Evolutionary conservation across 2,329 filamentous ascomycete genomes (phyloP), one percentile per base, ranked within the genome.

Genomic region (Xylaria multiplex): DNA sequence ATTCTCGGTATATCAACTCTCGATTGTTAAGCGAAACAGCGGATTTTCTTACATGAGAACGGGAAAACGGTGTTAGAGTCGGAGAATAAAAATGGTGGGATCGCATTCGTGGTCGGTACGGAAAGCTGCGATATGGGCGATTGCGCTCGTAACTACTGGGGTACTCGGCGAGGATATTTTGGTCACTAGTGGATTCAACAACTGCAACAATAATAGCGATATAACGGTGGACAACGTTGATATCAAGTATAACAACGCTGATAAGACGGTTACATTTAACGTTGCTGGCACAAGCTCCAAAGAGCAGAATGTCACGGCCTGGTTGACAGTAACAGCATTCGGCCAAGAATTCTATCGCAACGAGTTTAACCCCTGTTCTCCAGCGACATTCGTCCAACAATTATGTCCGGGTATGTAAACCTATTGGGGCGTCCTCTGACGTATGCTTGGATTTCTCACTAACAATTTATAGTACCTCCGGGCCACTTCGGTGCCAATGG

Each of bases 351-450:
- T 97, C 27, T 98, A 96, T 80, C 83, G 85, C 45, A 92, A 92
- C 66, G 82, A 81, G 3, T 97, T 98, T 80, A 89, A 97, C 75
- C 96, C 96, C 42, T 99, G 96, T 79, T 86, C 89, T 19, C 72
- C 80, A 1, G 80, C 76, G 43, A 93, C 89, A 19, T 89, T 87
- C 70, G 85, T 97, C 57, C 77, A 85, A 8, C 82, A 92, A 73
- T 84, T 99, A 54, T 99, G 96, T 80, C 96, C 96, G 75, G 85
- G 91, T 92, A 84, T 67, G 87, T 79, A 46, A 53, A 43, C 30
- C 32, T 37, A 30, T 50, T 49, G 19, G 35, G 9, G 27, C 52
- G 22, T 35, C 19, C 16, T 30, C 50, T 35, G 6, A 32, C 58
- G 8, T 35, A 9, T 46, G n/a, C 14, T 1, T 16, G n/a, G 30